Conservation (phyloP, 2,329 filamentous ascomycete species). For the Fusarium nodosum region DNA sequence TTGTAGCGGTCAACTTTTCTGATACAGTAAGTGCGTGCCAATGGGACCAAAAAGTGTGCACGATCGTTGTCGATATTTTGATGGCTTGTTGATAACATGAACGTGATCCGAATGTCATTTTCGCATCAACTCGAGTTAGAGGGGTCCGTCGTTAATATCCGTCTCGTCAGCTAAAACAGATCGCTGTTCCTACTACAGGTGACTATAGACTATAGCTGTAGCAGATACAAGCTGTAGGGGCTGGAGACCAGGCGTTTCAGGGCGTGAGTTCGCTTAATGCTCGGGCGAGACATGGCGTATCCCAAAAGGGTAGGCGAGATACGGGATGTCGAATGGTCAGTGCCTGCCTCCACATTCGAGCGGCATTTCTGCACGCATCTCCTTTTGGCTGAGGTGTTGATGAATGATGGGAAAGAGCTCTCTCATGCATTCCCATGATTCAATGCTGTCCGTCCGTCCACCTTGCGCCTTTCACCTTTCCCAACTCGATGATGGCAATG, state of each 20-base stretch:
- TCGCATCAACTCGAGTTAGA: slow-evolving; percentile 10
- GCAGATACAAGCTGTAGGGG: slow-evolving; percentile 4
- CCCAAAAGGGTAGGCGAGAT: slow-evolving; percentile 29
- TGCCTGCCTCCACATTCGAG: slow-evolving; percentile 21
- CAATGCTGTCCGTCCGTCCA: slow-evolving; percentile 8
- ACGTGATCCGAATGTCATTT: slow-evolving; percentile 7
- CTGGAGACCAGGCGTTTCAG: slow-evolving; percentile 31
- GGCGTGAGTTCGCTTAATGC: slow-evolving; percentile 38
- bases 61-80: background rate
- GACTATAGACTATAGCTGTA: background rate
- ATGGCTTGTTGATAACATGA: slow-evolving; percentile 7
- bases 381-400: slow-evolving; percentile 24
- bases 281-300: slow-evolving; percentile 29
- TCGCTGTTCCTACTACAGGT: background rate
- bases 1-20: background rate
- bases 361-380: slow-evolving; percentile 39
- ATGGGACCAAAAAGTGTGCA: slow-evolving; percentile 1
- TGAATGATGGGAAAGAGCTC: slow-evolving; percentile 41
- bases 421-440: slow-evolving; percentile 41
- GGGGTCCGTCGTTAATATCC: background rate
- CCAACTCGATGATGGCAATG: slow-evolving; percentile 3
- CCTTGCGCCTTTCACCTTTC: slow-evolving; percentile 12
- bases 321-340: slow-evolving; percentile 7
- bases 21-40: slow-evolving; percentile 1
- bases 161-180: slow-evolving; percentile 8